These are phyloP conservation scores for Tulasnella sp. DNA, from an alignment of 768 basidiomycete species.

Conservation along the genomic window DNA sequence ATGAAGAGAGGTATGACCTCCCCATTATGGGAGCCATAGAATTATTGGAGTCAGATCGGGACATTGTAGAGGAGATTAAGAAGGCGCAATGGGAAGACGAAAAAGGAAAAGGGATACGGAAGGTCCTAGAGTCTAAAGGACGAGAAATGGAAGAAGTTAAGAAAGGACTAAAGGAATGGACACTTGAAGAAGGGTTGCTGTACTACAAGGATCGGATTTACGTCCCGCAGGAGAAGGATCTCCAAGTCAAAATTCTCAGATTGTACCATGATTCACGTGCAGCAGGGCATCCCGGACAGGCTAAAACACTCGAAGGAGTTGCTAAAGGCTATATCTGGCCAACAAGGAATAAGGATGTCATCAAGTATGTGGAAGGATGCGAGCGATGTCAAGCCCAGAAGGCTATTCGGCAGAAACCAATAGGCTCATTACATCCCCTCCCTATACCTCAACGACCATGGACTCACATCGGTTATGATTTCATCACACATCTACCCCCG, in stretches of 20 bases:
- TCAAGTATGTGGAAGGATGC: slow-evolving; percentile 21
- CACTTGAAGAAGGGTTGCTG: background rate
- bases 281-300: slow-evolving; percentile 14
- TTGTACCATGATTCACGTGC: background rate
- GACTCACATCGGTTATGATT: slow-evolving; percentile 22
- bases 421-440: slow-evolving; percentile 20
- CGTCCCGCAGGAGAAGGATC: background rate
- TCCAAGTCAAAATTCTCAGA: background rate
- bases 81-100: background rate
- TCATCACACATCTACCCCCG: slow-evolving; percentile 14
- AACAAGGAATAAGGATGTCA: slow-evolving; percentile 14
- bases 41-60: too few species aligned
- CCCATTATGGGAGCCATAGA: too few species aligned
- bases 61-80: background rate
- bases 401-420: slow-evolving; percentile 1
- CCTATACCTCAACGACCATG: slow-evolving; percentile 22
- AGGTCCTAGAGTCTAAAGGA: background rate
- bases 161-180: background rate
- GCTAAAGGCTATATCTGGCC: slow-evolving; percentile 20
- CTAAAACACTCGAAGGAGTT: slow-evolving; percentile 18
- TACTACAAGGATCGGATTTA: background rate
- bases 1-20: too few species aligned
- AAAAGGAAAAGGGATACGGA: background rate
- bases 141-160: background rate
- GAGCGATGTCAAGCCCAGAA: slow-evolving; percentile 19